A percentile compares a stretch with the other conserved stretches of the same genome.
Conservation (phyloP, 768 basidiomycete genomes). For the Omphalotus guepiniiformis region DNA sequence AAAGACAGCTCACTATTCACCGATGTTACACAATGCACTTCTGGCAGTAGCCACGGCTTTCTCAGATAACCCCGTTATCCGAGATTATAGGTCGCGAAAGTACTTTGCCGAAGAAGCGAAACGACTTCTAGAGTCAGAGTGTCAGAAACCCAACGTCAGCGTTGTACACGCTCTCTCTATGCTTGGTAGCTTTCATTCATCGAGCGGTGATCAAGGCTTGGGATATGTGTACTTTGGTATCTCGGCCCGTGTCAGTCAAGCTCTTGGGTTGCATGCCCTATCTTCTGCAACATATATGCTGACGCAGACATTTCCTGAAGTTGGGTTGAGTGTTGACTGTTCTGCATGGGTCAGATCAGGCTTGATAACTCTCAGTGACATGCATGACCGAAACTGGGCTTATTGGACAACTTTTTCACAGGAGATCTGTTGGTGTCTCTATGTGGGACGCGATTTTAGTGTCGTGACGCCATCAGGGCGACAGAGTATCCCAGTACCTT, state of each 20-base stretch:
- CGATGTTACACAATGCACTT: constrained; percentile 49
- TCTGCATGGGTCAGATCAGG: constrained; percentile 34
- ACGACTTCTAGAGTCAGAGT: constrained; percentile 13
- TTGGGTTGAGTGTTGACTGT: constrained; percentile 36
- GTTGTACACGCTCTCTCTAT: constrained; percentile 18
- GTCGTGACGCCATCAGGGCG: constrained; percentile 18
- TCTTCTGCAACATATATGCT: neutral
- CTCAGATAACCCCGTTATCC: constrained; percentile 15
- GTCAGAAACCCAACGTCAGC: constrained; percentile 16
- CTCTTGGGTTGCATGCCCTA: constrained; percentile 24
- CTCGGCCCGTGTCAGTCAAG: constrained; percentile 34
- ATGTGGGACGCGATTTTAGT: constrained; percentile 37
- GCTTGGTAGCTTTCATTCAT: constrained; percentile 16
- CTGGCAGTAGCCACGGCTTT: constrained; percentile 20
- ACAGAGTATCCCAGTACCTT: constrained; percentile 27
- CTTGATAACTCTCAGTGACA: constrained; percentile 29
- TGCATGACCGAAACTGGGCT: constrained; percentile 36
- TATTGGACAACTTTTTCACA: constrained; percentile 33
- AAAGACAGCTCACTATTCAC: constrained; percentile 41
- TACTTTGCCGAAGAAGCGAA: constrained; percentile 14
- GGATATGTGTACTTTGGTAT: constrained; percentile 20
- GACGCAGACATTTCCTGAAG: constrained; percentile 15
- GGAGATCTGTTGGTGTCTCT: constrained; percentile 42
- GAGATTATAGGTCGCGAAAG: constrained; percentile 12
- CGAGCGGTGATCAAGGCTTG: constrained; percentile 13